Evolutionary conservation across 306 rosid species (phyloP), one percentile per base, ranked within the genome.

Genomic region (Castanea crenata): DNA sequence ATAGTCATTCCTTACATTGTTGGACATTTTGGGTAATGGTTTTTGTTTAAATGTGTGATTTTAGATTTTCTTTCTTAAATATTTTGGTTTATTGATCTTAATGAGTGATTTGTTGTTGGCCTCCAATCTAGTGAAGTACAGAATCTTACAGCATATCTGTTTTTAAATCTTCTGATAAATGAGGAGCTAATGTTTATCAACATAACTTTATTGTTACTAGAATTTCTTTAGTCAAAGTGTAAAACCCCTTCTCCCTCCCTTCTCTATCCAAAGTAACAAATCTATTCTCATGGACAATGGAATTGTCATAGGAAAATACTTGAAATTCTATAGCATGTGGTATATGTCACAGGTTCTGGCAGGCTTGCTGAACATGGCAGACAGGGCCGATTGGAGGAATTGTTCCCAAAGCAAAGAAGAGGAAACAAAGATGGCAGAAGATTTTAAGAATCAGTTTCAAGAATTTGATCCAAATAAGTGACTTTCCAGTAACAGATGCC

Each of bases 371-470:
- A 91, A 90, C 83, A 90, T 86, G 88, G 98, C 99, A 69, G 92
- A 91, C 65, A 90, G 87, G 81, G 96, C 97, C 35, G 93, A 95
- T 85, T 95, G 99, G 99, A 91, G 92, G 90, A 93, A 80, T 67
- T 85, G 80, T 81, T 85, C 91, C 71, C 80, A 79, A 79, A 91
- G 86, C 80, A 90, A 89, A 84, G 98, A 91, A 73, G 96, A 95
- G 72, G 99, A 93, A 86, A 87, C 84, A 3, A 92, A 87, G 84
- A 89, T 95, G 72, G 89, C 74, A 3, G 90, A 77, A 78, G 88
- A 85, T 78, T 93, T 93, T 78, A 95, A 93, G 89, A 83, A 76
- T 69, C 87, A 78, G 77, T 95, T 93, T 77, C 87, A 88, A 86
- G 86, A 91, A 85, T 93, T 84, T 79, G 99, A 93, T 88, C 97